Conservation (phyloP, 2,329 filamentous ascomycete species). For the Bimuria novae-zelandiae region DNA sequence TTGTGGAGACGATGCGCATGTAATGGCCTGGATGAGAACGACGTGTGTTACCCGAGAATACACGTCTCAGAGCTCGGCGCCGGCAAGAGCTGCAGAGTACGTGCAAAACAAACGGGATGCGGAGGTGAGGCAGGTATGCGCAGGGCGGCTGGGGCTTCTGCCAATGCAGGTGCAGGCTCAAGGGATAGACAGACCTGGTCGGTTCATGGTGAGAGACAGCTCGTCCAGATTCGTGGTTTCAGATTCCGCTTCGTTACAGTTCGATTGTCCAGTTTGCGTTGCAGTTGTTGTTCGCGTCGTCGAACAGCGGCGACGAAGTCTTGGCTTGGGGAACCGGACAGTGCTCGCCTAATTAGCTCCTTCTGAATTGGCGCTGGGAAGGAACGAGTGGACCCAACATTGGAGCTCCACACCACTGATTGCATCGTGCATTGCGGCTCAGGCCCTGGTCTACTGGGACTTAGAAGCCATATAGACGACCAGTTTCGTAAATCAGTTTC, state of each 20-base stretch:
- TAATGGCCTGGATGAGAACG: background rate
- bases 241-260: slow-evolving; percentile 2
- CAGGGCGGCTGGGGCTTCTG: slow-evolving; percentile 18
- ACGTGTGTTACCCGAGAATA: background rate
- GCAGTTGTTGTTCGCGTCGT: slow-evolving; percentile 4
- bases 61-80: no score
- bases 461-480: no score
- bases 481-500: no score
- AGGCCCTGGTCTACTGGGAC: no score
- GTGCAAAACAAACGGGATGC: slow-evolving; percentile 1
- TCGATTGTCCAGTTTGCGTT: slow-evolving; percentile 1
- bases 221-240: slow-evolving; percentile 19
- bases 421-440: no score
- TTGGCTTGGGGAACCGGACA: slow-evolving; percentile 1
- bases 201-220: slow-evolving; percentile 50
- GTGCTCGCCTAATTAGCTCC: slow-evolving; percentile 3
- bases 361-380: slow-evolving; percentile 5
- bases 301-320: slow-evolving; percentile 5
- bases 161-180: slow-evolving; percentile 22
- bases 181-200: slow-evolving; percentile 51
- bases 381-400: slow-evolving; percentile 3
- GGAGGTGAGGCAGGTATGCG: background rate
- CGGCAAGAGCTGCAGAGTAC: background rate
- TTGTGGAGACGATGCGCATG: background rate
- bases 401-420: background rate